Evolutionary conservation across 768 basidiomycete genomes (phyloP).

Genomic region (Pleurotus tuoliensis): DNA sequence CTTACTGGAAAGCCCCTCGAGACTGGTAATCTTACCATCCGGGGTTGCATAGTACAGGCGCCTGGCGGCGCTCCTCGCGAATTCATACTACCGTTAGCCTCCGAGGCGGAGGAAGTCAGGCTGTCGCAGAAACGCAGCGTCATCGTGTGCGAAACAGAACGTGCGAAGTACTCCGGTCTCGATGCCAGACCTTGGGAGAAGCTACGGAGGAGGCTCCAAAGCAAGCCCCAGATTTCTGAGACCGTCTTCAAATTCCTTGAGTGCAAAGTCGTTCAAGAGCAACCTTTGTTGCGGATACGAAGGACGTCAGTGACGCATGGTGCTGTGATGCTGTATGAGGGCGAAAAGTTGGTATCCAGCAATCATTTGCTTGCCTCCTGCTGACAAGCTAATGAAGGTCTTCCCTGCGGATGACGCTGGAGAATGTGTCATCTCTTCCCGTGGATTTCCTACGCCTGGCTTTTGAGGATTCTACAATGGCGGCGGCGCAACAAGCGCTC

Average conservation of each 20-base stretch:
- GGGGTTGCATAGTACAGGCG: constrained; percentile 77
- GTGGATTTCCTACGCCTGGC: constrained; percentile 83
- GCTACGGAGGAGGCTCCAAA: constrained; percentile 34
- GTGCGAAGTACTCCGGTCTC: constrained; percentile 72
- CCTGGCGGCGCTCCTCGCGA: constrained; percentile 68
- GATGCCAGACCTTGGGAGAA: constrained; percentile 65
- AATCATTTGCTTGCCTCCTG: neutral
- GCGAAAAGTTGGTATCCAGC: constrained; percentile 66
- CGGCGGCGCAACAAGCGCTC: constrained; percentile 69
- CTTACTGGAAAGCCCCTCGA: constrained; percentile 63
- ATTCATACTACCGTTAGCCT: constrained; percentile 72
- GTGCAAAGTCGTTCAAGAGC: constrained; percentile 80
- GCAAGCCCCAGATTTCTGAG: constrained; percentile 21
- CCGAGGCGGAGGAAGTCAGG: constrained; percentile 65
- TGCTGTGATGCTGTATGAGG: constrained; percentile 92
- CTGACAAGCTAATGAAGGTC: constrained; percentile 47
- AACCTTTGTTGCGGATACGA: constrained; percentile 83
- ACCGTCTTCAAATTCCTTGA: constrained; percentile 57
- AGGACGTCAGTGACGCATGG: constrained; percentile 90
- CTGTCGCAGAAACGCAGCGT: constrained; percentile 54
- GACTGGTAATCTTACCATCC: constrained; percentile 64
- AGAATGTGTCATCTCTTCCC: constrained; percentile 81
- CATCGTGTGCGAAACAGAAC: constrained; percentile 59
- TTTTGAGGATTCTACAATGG: constrained; percentile 89
- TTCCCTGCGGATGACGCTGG: constrained; percentile 78